Base-by-base conservation (phyloP, 1,139 yeast genomes). In the Suhomyces maxii region DNA sequence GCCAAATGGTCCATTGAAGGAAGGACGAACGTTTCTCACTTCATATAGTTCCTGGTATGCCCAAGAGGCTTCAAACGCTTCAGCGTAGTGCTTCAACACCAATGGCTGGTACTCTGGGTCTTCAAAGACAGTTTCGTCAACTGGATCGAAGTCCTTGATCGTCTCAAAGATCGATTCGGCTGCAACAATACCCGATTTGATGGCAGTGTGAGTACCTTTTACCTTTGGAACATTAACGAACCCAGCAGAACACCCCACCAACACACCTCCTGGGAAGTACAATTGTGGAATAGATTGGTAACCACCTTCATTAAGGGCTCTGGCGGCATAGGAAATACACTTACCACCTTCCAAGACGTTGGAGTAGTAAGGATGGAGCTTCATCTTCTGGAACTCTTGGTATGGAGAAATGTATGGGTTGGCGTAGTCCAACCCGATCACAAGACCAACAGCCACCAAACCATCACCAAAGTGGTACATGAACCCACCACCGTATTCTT, bases 201-300 rank as follows among this genome's bases (percentile, higher is more conserved):
- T 87, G 3, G 99, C 98, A 0, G 97, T 91, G 64, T 93, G 99
- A 0, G 97, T 86, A n/a, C 99, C 99, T 69, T 93, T 93, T 60
- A 93, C 87, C 65, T 93, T 93, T 39, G 99, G 97, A 39, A 93
- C 98, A 64, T 93, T 93, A 78, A 93, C 80, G 65, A 93, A 91
- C 1, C 99, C 99, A 8, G 99, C 99, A 44, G 95, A 73, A 52
- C 96, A 95, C 31, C 99, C 99, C 36, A 93, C 93, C 26, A 93
- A 71, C 7, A 90, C 84, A 45, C 99, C 99, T 45, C 99, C 99
- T 7, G 98, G 98, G 79, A 93, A 93, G 53, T 84, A 73, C 51
- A 93, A 76, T 61, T 85, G 80, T 11, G 99, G 99, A 44, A 93
- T 86, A 33, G 95, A 84, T 70, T 93, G 99, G 56, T 77, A 77